These are phyloP conservation scores for Trametes polyzona DNA, from an alignment of 1,284 basidiomycete species.

Conservation along the genomic window DNA sequence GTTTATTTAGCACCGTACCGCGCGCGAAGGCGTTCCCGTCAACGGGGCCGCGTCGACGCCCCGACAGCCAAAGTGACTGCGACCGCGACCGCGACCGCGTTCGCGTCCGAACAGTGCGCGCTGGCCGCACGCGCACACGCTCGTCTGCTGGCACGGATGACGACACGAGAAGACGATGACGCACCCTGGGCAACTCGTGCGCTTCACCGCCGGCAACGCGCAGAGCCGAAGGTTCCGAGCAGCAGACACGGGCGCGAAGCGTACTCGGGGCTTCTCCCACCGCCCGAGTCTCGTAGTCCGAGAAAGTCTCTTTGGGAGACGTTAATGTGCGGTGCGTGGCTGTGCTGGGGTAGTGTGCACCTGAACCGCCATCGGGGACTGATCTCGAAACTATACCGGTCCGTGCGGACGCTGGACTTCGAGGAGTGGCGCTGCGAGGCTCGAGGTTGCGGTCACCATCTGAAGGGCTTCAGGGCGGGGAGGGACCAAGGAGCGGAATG, in stretches of 20 bases:
- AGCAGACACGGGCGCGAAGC: neutral
- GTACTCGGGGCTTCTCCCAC: neutral
- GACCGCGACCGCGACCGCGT: neutral
- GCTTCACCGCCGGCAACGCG: neutral
- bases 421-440: no score
- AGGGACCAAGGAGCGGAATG: neutral
- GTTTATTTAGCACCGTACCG: neutral
- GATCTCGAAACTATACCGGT: neutral
- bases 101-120: neutral
- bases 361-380: neutral
- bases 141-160: neutral
- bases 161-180: neutral
- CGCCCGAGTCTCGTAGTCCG: neutral
- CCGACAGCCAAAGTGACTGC: neutral
- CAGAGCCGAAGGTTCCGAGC: neutral
- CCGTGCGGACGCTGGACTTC: no score
- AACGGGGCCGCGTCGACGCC: no score
- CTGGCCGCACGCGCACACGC: neutral
- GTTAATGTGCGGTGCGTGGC: neutral
- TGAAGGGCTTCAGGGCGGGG: neutral
- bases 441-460: no score
- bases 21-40: neutral
- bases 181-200: neutral
- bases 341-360: neutral
- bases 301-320: neutral